Conservation (phyloP, 202 grass and related monocot species). For the Brachypodium distachyon region DNA sequence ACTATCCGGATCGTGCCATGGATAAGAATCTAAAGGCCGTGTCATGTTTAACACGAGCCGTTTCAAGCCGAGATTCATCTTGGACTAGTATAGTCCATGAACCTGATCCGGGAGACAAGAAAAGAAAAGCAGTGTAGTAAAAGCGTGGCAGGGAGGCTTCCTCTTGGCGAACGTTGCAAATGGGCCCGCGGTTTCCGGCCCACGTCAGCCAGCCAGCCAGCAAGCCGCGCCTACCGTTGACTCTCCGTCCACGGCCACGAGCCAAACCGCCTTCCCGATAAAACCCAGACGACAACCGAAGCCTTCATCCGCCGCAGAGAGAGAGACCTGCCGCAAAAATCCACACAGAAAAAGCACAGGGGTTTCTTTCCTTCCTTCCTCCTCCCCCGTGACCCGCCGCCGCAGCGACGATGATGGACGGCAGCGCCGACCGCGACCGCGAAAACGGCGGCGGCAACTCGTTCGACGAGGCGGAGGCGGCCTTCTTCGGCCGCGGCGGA, state of each 20-base stretch:
- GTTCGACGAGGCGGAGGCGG: neutral
- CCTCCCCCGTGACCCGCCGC: neutral
- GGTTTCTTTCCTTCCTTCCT: neutral
- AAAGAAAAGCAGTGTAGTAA: neutral
- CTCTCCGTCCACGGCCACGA: neutral
- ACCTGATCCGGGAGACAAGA: too few species aligned
- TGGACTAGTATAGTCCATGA: neutral
- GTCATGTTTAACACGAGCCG: too few species aligned
- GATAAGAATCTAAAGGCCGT: too few species aligned
- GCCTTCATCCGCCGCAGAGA: too few species aligned
- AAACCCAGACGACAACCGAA: constrained; percentile 10
- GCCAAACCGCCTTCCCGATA: constrained; percentile 14
- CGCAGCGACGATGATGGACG: neutral
- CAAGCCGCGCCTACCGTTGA: constrained; percentile 36
- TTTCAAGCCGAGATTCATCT: neutral
- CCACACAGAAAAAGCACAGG: too few species aligned
- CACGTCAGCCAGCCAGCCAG: constrained; percentile 41
- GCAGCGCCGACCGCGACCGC: too few species aligned
- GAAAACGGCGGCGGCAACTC: neutral
- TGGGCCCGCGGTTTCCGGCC: constrained; percentile 2
- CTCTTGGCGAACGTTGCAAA: neutral
- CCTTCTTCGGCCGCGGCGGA: constrained; percentile 1
- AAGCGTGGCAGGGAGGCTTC: neutral
- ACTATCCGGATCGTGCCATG: too few species aligned
- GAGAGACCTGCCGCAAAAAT: too few species aligned